Percentiles rank a stretch among this genome's conserved stretches.
Evolutionary conservation across 257 asterid genomes (phyloP).

Genomic region (Nicotiana obtusifolia): DNA sequence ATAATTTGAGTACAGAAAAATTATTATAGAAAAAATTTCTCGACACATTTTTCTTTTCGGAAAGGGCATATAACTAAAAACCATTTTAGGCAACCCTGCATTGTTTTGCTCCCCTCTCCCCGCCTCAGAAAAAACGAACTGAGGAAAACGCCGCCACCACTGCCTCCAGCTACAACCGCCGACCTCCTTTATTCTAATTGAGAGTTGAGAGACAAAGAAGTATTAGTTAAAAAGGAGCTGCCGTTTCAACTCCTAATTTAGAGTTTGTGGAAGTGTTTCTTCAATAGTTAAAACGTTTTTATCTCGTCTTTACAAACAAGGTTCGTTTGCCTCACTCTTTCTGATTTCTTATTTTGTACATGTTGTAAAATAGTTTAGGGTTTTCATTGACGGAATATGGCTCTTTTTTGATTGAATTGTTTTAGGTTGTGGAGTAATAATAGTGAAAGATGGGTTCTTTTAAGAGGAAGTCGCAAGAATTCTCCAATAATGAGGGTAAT

Average conservation of each 20-base stretch:
- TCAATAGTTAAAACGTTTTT: no score
- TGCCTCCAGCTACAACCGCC: neutral
- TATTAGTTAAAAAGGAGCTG: no score
- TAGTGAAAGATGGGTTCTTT: conserved; percentile 55
- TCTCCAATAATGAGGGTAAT: conserved; percentile 23
- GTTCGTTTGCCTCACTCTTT: neutral
- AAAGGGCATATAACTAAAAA: no score
- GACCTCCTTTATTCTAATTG: neutral
- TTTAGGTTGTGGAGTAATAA: conserved; percentile 4
- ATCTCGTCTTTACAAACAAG: no score
- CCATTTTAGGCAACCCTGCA: neutral
- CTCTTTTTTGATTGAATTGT: neutral
- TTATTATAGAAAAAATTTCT: neutral
- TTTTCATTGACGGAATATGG: neutral
- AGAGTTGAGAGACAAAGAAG: no score
- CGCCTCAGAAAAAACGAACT: neutral
- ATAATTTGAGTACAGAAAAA: neutral
- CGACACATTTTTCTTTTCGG: neutral
- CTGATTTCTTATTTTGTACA: neutral
- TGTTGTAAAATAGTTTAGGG: neutral
- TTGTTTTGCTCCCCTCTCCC: neutral
- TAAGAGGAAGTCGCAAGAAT: conserved; percentile 61
- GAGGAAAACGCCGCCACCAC: neutral
- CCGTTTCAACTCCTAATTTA: no score
- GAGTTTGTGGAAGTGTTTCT: no score